Base-by-base conservation (phyloP, 1,139 yeast genomes). In the Hyphopichia buzzinii region DNA sequence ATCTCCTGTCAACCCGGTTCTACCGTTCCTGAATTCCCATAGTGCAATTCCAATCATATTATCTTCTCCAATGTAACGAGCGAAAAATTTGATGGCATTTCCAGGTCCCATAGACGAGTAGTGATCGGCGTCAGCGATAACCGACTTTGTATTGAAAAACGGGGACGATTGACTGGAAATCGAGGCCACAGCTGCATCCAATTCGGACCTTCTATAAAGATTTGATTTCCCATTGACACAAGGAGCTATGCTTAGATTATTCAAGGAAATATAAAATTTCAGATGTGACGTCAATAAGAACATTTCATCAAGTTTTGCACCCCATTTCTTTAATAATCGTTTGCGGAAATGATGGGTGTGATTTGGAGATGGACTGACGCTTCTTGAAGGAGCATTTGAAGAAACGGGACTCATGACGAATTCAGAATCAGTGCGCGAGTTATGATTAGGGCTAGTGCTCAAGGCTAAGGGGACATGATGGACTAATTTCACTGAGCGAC, bases 211-310 rank as follows among this genome's bases (percentile, higher is more conserved):
- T 15, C 94, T 67, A 56, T 85, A 88, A 33, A 88, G 52, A 54
- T 88, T 88, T 16, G 95, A 84, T 56, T 89, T 88, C n/a, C 96
- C 96, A 67, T 85, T 88, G 34, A 88, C 95, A 61, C 96, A 88
- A 0, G 96, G 95, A 0, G 95, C 95, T 16, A 86, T 62, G n/a
- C 83, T 78, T 12, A 84, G 62, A 42, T 80, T 77, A 55, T 88
- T 88, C 50, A 88, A 77, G 25, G 87, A 81, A 5, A 83, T 78
- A 57, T 88, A 88, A 56, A 88, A 87, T 60, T 87, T 87, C 39
- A 90, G 79, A 60, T 88, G 96, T 1, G 95, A 79, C 0, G 95
- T 83, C 34, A 83, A 71, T 53, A 88, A 64, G 55, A 87, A 88
- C 87, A 87, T 82, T 56, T 88, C 96, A 61, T 88, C 96, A 33